Evolutionary conservation across 1,139 yeast genomes (phyloP).

Genomic region (Pichia norvegensis): DNA sequence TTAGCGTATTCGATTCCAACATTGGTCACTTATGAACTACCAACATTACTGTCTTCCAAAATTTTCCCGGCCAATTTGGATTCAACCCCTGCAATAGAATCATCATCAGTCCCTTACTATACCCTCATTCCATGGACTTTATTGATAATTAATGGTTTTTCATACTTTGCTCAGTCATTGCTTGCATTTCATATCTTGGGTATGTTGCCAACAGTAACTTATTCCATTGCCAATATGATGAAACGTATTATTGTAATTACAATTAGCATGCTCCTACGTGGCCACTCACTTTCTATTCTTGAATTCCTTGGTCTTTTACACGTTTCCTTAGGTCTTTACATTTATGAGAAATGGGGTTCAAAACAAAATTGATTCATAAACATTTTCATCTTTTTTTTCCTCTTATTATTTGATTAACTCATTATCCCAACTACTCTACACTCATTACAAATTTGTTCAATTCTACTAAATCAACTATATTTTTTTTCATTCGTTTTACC

Average conservation of each 20-base stretch:
- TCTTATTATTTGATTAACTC: not conserved
- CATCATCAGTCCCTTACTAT: constrained; percentile 13
- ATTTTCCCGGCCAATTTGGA: constrained; percentile 17
- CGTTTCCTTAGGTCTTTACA: constrained; percentile 38
- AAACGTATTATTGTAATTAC: constrained; percentile 81
- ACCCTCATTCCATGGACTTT: constrained; percentile 28
- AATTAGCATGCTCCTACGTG: constrained; percentile 74
- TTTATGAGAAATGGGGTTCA: constrained; percentile 67
- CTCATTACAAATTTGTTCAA: not conserved
- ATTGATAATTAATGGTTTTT: constrained; percentile 48
- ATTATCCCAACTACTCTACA: not conserved
- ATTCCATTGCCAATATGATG: constrained; percentile 81
- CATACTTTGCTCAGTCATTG: constrained; percentile 78
- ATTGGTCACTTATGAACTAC: constrained; percentile 60
- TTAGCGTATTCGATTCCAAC: constrained; percentile 69
- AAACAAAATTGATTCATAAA: not conserved
- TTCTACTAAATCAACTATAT: not conserved
- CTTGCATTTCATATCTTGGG: constrained; percentile 86
- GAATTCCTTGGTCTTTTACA: constrained; percentile 50
- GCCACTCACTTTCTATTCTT: constrained; percentile 47
- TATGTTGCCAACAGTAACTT: constrained; percentile 75
- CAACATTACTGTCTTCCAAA: constrained; percentile 14
- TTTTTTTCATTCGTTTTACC: not conserved
- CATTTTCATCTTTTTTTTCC: not conserved
- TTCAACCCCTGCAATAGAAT: constrained; percentile 3